A percentile compares a stretch with the other conserved stretches of the same genome.
These are phyloP conservation scores for Fusarium nematophilum DNA, from an alignment of 2,329 filamentous ascomycete species.

Conservation along the genomic window DNA sequence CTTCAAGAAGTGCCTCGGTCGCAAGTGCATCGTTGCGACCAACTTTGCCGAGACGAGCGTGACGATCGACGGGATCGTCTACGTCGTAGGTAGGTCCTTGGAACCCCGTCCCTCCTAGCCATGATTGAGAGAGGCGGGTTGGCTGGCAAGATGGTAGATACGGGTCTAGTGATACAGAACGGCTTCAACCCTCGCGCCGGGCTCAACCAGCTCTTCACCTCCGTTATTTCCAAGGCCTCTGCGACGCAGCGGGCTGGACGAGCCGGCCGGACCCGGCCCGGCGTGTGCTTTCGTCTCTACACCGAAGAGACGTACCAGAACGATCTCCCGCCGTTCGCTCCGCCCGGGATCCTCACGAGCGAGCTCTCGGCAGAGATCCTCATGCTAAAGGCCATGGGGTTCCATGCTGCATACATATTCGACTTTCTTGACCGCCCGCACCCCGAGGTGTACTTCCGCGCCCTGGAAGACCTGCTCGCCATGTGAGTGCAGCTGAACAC, in stretches of 20 bases:
- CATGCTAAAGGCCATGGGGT: slow-evolving; percentile 98
- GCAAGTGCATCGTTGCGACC: slow-evolving; percentile 95
- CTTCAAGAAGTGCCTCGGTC: slow-evolving; percentile 88
- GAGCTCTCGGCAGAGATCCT: slow-evolving; percentile 93
- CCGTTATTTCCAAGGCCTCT: slow-evolving; percentile 94
- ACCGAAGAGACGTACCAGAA: slow-evolving; percentile 91
- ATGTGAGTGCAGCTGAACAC: too few species aligned
- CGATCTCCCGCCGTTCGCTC: slow-evolving; percentile 94
- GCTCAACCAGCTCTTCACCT: slow-evolving; percentile 95
- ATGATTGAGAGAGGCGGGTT: too few species aligned
- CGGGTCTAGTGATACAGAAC: slow-evolving; percentile 97
- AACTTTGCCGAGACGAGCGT: slow-evolving; percentile 98
- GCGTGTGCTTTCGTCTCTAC: slow-evolving; percentile 93
- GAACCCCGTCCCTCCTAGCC: too few species aligned
- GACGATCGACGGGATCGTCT: too few species aligned
- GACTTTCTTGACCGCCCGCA: slow-evolving; percentile 98
- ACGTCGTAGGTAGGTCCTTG: slow-evolving; percentile 97
- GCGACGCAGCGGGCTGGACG: slow-evolving; percentile 92
- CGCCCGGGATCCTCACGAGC: slow-evolving; percentile 95
- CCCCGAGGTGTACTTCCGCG: slow-evolving; percentile 91
- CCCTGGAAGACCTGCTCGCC: slow-evolving; percentile 86
- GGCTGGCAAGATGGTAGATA: slow-evolving; percentile 96
- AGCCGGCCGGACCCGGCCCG: slow-evolving; percentile 90
- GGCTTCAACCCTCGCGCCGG: slow-evolving; percentile 95
- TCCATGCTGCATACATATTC: slow-evolving; percentile 95